Percentiles rank a stretch among this genome's conserved stretches.
These are phyloP conservation scores for Thalassiosira mediterranea DNA, from an alignment of 352 stramenopile genomes.

Conservation along the genomic window DNA sequence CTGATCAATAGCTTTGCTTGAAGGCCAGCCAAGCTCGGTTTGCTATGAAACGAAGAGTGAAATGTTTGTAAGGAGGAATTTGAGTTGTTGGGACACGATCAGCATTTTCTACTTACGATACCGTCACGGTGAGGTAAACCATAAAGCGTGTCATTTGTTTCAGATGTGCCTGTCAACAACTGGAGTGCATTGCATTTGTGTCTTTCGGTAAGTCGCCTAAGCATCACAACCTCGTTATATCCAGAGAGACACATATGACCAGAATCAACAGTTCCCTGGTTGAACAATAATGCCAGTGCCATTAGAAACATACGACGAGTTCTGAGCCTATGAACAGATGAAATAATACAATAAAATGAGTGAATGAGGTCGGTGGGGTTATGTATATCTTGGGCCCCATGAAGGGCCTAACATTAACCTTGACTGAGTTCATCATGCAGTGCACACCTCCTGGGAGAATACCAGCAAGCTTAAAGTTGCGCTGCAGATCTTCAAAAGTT, in stretches of 20 bases:
- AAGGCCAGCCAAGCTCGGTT: conserved; percentile 66
- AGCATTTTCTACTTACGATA: no score
- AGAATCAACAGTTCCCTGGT: conserved; percentile 83
- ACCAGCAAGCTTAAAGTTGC: conserved; percentile 65
- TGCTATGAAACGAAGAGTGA: background rate
- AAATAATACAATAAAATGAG: no score
- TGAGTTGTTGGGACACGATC: no score
- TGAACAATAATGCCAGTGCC: no score
- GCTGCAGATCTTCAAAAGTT: conserved; percentile 59
- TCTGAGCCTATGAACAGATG: no score
- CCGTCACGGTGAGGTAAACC: conserved; percentile 73
- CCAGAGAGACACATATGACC: conserved; percentile 81
- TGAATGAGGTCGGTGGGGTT: conserved; percentile 65
- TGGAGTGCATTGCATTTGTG: conserved; percentile 76
- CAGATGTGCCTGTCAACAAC: conserved; percentile 52
- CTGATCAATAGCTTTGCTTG: conserved; percentile 59
- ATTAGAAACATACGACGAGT: no score
- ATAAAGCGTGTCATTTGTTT: conserved; percentile 59
- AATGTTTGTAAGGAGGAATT: no score
- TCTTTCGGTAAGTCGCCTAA: conserved; percentile 72
- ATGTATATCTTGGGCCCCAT: conserved; percentile 82
- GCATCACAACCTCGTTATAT: conserved; percentile 86
- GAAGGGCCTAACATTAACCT: conserved; percentile 70
- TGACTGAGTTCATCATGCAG: conserved; percentile 83
- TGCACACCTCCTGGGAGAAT: conserved; percentile 72